These are phyloP conservation scores for Colletotrichum tamarilloi DNA, from an alignment of 2,329 filamentous ascomycete species.

Conservation along the genomic window DNA sequence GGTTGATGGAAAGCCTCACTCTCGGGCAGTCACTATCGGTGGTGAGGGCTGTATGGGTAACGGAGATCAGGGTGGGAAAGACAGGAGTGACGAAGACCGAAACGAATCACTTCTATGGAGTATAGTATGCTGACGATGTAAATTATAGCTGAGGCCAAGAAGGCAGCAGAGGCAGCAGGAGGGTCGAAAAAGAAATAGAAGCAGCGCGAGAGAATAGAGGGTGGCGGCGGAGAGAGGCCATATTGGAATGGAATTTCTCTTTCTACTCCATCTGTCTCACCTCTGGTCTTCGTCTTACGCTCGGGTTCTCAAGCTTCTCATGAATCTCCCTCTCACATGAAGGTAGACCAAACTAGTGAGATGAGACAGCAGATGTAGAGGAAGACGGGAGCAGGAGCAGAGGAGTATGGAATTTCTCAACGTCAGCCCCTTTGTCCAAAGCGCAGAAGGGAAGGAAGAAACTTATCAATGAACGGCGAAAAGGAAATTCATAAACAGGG, in stretches of 20 bases:
- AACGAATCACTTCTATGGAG: background rate
- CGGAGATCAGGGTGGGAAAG: background rate
- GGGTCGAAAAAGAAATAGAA: conserved; percentile 36
- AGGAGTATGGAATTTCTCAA: too few species aligned
- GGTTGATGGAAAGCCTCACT: too few species aligned
- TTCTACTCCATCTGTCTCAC: background rate
- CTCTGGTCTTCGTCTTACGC: background rate
- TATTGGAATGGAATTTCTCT: background rate
- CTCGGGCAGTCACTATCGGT: background rate
- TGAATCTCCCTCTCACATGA: background rate
- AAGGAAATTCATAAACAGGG: background rate
- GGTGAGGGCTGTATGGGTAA: background rate
- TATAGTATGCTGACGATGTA: conserved; percentile 10
- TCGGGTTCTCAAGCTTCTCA: background rate
- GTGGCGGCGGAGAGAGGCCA: background rate
- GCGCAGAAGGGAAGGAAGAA: background rate
- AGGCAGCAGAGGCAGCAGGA: conserved; percentile 49
- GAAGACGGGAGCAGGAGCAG: too few species aligned
- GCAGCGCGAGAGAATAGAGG: too few species aligned
- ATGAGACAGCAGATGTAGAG: background rate
- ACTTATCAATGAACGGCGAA: background rate
- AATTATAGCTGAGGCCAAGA: conserved; percentile 62
- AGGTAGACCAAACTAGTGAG: background rate
- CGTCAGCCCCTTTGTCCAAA: background rate
- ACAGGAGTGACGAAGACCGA: background rate